Evolutionary conservation across 257 asterid genomes (phyloP), one percentile per base, ranked within the genome.

Genomic region (Euphrasia confusa): DNA sequence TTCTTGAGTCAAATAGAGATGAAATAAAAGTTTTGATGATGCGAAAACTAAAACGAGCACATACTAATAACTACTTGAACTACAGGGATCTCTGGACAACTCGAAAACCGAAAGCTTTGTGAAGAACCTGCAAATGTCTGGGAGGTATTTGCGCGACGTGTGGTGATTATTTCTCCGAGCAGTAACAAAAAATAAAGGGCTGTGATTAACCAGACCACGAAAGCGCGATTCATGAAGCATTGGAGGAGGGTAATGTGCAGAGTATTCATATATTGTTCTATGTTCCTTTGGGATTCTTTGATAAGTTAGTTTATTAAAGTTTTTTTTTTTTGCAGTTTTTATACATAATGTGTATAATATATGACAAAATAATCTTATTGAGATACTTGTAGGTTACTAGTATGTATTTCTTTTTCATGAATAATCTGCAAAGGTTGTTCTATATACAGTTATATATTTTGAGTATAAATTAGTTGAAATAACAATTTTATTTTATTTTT

Each of bases 91-190:
- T 37, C 39, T 83, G 60, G 86, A 78, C 80, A 78, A 59, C 75
- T 80, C 84, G 7, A 76, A 80, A 68, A 76, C 89, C 0, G 89
- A 83, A 76, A 79, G 84, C 80, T 64, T 80, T 30, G 89, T 83
- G 65, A 83, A 83, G 80, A 80, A 78, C 70, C 80, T 83, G 72
- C 89, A 83, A 56, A 74, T 72, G 84, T 66, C 48, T 0, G 86
- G 86, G 62, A 70, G 89, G 39, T 83, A 83, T 49, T 26, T 83
- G 74, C 83, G 86, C 3, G 89, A 83, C 14, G 84, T 80, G 2
- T 83, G 89, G 89, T 83, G 66, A 80, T 60, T 53, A 3, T 44
- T 45, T 33, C 17, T 13, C 40, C 28, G 4, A 18, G 32, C 10
- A 53, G 42, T 37, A 1, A 7, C 12, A 37, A 40, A 55, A 50